Evolutionary conservation across 345 rosid genomes (phyloP).

Genomic region (Boechera stricta): DNA sequence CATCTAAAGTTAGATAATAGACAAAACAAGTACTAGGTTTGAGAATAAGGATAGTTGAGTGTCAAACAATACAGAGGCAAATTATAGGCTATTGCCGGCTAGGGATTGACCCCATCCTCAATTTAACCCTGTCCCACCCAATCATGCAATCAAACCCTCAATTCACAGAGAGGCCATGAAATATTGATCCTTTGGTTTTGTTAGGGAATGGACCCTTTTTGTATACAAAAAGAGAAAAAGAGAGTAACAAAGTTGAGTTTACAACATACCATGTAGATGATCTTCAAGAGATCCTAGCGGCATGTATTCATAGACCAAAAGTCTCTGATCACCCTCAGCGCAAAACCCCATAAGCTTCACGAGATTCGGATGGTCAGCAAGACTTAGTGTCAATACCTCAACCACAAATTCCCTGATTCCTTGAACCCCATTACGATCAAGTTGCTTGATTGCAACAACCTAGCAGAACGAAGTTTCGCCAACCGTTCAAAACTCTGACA

Average conservation of each 20-base stretch:
- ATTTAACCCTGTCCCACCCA: slow-evolving; percentile 30
- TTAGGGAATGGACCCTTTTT: background rate
- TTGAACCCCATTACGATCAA: slow-evolving; percentile 80
- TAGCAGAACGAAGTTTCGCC: slow-evolving; percentile 33
- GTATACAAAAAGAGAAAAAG: background rate
- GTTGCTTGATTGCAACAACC: slow-evolving; percentile 94
- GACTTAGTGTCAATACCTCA: slow-evolving; percentile 79
- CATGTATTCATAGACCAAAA: slow-evolving; percentile 89
- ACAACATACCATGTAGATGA: slow-evolving; percentile 72
- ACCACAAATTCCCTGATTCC: slow-evolving; percentile 87
- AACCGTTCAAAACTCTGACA: slow-evolving; percentile 19
- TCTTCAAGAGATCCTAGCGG: slow-evolving; percentile 81
- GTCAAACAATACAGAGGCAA: slow-evolving; percentile 16
- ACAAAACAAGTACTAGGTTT: background rate
- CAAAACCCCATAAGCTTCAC: slow-evolving; percentile 91
- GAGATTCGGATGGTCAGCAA: slow-evolving; percentile 80
- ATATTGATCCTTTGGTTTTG: slow-evolving; percentile 16
- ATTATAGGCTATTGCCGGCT: slow-evolving; percentile 14
- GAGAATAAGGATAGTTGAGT: background rate
- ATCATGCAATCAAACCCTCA: slow-evolving; percentile 27
- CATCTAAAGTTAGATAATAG: background rate
- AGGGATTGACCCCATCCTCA: background rate
- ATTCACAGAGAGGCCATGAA: slow-evolving; percentile 2
- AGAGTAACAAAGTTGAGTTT: background rate
- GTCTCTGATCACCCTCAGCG: slow-evolving; percentile 88